Conservation (phyloP, 2,329 filamentous ascomycete species). For the Paecilomyces niveus region DNA sequence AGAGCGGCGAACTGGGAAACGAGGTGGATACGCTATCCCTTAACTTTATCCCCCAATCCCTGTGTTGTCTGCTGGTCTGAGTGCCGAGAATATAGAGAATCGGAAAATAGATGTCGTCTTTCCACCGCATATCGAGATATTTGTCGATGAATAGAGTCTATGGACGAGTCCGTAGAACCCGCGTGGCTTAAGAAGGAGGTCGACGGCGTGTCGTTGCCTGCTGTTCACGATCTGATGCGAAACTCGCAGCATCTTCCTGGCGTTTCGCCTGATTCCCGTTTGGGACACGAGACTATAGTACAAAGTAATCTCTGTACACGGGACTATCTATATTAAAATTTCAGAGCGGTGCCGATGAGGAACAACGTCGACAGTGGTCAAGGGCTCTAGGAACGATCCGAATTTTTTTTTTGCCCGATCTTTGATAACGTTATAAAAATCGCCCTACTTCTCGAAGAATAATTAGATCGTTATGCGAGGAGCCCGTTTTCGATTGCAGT, state of each 20-base stretch:
- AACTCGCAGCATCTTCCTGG: not conserved
- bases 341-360: not conserved
- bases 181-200: not conserved
- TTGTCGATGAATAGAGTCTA: not conserved
- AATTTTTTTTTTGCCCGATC: not conserved
- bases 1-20: not conserved
- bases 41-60: not conserved
- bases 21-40: not conserved
- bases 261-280: not conserved
- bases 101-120: not conserved
- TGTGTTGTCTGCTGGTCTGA: not conserved
- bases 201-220: not conserved
- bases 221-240: not conserved
- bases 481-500: not conserved
- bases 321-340: not conserved
- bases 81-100: not conserved
- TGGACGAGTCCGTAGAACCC: not conserved
- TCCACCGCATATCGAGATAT: not conserved
- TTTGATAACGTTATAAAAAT: not conserved
- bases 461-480: not conserved
- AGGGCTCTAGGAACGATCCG: not conserved
- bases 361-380: not conserved
- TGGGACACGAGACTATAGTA: too few relatives aligned
- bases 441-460: not conserved
- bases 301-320: too few relatives aligned